Base-by-base conservation (phyloP, 2,329 filamentous ascomycete species). In the Hawksworthiomyces lignivorus region DNA sequence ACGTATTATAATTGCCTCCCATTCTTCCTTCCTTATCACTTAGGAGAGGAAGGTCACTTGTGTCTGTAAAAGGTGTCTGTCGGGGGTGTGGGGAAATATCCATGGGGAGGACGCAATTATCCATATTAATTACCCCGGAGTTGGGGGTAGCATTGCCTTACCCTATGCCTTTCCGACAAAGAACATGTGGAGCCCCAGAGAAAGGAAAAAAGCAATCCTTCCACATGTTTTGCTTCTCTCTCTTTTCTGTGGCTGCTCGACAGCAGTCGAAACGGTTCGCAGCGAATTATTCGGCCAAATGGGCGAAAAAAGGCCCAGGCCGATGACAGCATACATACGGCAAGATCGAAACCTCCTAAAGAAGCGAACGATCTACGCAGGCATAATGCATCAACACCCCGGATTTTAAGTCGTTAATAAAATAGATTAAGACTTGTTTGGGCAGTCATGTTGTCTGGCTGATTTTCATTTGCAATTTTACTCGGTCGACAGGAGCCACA, bases 81-180 rank as follows among this genome's bases (percentile, higher is more conserved):
- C 35, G 33, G 35, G 35, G 29, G 34, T 38, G 22, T 33, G 41
- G 41, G 41, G 35, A 43, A 38, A 18, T 26, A 34, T 34, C 12
- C 36, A 32, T 32, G 27, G 15, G 21, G 22, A 4, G 11, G 19
- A n/a, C 38, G n/a, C 8, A 38, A 28, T 43, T 43, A 43, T 33
- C 41, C 41, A 38, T 21, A 43, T 26, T 43, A 28, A 19, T 28
- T 34, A 21, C 32, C 32, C 32, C 32, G 32, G 32, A 26, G 24
- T 26, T 26, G 24, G 24, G 24, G 24, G 24, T 26, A 26, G 24
- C 24, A 12, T 26, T 26, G 24, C 24, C 24, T 26, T 26, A 12
- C 24, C 24, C 24, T 26, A 8, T 12, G 24, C 8, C 12, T 26
- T 26, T 26, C 24, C 24, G 8, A 26, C 8, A 12, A 26, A 20